A percentile compares a stretch with the other conserved stretches of the same genome.
phyloP scores from a whole-genome alignment of 331 rosid genomes.

The Malus hybrid region DNA sequence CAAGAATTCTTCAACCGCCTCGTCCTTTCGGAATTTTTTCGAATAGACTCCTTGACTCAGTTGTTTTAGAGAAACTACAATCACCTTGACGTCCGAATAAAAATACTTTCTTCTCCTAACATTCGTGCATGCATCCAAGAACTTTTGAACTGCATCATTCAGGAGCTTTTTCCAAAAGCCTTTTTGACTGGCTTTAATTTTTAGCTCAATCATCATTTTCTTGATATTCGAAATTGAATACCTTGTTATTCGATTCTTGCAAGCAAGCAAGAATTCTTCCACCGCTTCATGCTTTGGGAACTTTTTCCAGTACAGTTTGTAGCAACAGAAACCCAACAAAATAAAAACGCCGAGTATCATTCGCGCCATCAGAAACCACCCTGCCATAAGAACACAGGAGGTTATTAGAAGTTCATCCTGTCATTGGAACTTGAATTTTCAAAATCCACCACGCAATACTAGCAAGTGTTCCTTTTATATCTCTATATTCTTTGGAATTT shows the following conservation, averaged over 20 bases:
- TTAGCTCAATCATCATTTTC: not conserved
- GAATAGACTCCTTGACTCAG: not conserved
- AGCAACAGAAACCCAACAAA: not conserved
- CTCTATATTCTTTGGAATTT: not conserved
- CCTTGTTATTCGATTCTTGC: not conserved
- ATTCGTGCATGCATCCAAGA: not conserved
- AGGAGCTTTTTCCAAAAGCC: not conserved
- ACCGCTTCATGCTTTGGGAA: not conserved
- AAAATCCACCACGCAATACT: not conserved
- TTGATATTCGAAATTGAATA: not conserved
- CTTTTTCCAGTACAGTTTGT: conserved; percentile 2
- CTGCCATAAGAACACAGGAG: not conserved
- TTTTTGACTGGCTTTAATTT: not conserved
- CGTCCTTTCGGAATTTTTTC: not conserved
- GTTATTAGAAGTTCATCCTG: not conserved
- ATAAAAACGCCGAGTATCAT: not conserved
- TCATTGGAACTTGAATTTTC: not conserved
- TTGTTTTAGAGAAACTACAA: not conserved
- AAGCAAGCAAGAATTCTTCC: not conserved
- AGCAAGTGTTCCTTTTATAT: not conserved
- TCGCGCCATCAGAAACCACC: not conserved
- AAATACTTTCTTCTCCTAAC: no score
- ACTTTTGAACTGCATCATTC: not conserved
- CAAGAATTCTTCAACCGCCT: not conserved
- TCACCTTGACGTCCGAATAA: no score